Conservation (phyloP, 2,329 filamentous ascomycete genomes). For the Ascochyta viciae-villosae region DNA sequence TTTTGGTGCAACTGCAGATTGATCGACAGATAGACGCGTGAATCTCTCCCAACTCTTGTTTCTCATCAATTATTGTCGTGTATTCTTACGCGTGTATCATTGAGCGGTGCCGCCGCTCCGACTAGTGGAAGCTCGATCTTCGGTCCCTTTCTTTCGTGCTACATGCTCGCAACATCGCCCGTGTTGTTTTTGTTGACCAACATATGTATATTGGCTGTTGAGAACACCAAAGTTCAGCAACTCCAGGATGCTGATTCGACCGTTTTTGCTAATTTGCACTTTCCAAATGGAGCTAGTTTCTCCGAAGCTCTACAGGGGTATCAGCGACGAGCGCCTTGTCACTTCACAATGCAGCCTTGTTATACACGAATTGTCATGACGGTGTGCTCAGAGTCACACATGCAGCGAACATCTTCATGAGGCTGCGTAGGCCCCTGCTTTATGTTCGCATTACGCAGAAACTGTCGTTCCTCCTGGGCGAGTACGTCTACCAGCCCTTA, state of each 20-base stretch:
- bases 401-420: slow-evolving; percentile 15
- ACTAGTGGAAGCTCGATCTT: neutral
- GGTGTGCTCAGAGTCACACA: neutral
- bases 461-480: slow-evolving; percentile 22
- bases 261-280: neutral
- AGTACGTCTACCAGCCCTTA: slow-evolving; percentile 29
- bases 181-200: neutral
- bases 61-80: neutral
- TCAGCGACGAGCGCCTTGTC: neutral
- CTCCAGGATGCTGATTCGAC: neutral
- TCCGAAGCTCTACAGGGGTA: neutral
- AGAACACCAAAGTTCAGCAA: neutral
- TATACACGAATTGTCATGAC: neutral
- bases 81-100: neutral
- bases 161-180: too few relatives aligned
- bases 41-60: neutral
- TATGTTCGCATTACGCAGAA: slow-evolving; percentile 23
- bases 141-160: too few relatives aligned
- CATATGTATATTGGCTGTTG: neutral
- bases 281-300: slow-evolving; percentile 4
- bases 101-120: neutral
- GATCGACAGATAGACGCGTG: slow-evolving; percentile 1
- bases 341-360: neutral
- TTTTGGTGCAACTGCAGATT: neutral
- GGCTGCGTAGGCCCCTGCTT: slow-evolving; percentile 26